Evolutionary conservation across 2,329 filamentous ascomycete genomes (phyloP).

Genomic region (Hypomyces perniciosus): DNA sequence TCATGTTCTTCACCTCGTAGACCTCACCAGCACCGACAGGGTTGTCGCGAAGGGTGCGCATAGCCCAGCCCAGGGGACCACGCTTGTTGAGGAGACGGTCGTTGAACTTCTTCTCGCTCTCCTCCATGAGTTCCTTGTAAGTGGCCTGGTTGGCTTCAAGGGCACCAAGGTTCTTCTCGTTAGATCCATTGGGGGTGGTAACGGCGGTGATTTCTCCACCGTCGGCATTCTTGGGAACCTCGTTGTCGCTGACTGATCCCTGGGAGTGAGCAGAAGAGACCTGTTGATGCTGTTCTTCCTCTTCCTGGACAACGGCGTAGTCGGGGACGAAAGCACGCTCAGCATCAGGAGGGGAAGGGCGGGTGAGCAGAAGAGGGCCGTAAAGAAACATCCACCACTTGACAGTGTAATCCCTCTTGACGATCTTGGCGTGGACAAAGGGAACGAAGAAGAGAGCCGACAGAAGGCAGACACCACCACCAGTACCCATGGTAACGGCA

Average conservation of each 20-base stretch:
- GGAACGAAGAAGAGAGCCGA: conserved; percentile 68
- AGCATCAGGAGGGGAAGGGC: conserved; percentile 46
- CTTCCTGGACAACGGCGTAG: conserved; percentile 70
- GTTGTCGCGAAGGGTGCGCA: conserved; percentile 70
- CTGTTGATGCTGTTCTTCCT: conserved; percentile 40
- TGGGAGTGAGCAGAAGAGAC: conserved; percentile 24
- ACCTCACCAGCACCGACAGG: conserved; percentile 65
- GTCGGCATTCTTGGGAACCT: conserved; percentile 22
- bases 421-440: conserved; percentile 58
- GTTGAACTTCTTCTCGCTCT: conserved; percentile 53
- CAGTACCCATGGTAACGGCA: conserved; percentile 58
- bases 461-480: conserved; percentile 52
- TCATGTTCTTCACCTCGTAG: conserved; percentile 69
- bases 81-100: conserved; percentile 55
- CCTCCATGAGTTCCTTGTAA: conserved; percentile 57
- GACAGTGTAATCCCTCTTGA: conserved; percentile 62
- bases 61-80: conserved; percentile 75
- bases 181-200: not conserved
- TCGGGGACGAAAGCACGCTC: conserved; percentile 59
- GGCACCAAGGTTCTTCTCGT: conserved; percentile 38
- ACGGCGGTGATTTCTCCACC: conserved; percentile 9
- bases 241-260: conserved; percentile 26
- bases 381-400: conserved; percentile 56
- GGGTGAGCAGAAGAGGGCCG: conserved; percentile 60
- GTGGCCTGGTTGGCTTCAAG: conserved; percentile 43